Evolutionary conservation across 139 green algal species (phyloP).

Genomic region (Chlamydomonas applanata): DNA sequence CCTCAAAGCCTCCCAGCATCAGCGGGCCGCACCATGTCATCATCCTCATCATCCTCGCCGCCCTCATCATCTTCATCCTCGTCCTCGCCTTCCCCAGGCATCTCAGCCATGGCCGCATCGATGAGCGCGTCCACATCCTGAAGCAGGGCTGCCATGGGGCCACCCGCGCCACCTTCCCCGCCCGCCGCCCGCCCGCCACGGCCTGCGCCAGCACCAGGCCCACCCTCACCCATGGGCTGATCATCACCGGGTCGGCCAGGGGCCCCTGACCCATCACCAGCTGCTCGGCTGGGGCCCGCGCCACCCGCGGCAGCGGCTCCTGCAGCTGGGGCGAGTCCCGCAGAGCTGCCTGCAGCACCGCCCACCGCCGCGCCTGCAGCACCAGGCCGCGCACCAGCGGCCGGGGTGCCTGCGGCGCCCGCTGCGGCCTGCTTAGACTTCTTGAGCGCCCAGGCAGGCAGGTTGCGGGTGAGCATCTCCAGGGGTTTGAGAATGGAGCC

Average conservation of each 20-base stretch:
- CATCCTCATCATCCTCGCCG: slow-evolving; percentile 8
- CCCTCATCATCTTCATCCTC: slow-evolving; percentile 3
- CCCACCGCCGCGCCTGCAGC: slow-evolving; percentile 3
- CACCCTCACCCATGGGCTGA: no score
- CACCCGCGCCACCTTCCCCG: neutral
- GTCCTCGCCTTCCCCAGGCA: neutral
- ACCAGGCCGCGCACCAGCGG: neutral
- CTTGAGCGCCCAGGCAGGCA: slow-evolving; percentile 30
- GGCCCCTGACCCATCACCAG: no score
- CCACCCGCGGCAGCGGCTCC: neutral
- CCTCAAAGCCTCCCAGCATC: neutral
- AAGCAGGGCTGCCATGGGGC: neutral
- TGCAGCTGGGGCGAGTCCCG: neutral
- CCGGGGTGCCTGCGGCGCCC: neutral
- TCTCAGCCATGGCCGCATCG: slow-evolving; percentile 5
- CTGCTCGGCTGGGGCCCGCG: neutral
- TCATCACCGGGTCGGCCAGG: no score
- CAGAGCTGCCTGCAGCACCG: neutral
- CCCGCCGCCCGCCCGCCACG: no score
- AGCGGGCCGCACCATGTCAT: neutral
- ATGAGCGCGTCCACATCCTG: slow-evolving; percentile 30
- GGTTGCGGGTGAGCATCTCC: slow-evolving; percentile 77
- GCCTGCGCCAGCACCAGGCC: neutral
- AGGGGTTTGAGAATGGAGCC: slow-evolving; percentile 76
- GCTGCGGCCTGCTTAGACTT: neutral